Conservation (phyloP, 768 basidiomycete genomes). For the Tylopilus subfusipes region DNA sequence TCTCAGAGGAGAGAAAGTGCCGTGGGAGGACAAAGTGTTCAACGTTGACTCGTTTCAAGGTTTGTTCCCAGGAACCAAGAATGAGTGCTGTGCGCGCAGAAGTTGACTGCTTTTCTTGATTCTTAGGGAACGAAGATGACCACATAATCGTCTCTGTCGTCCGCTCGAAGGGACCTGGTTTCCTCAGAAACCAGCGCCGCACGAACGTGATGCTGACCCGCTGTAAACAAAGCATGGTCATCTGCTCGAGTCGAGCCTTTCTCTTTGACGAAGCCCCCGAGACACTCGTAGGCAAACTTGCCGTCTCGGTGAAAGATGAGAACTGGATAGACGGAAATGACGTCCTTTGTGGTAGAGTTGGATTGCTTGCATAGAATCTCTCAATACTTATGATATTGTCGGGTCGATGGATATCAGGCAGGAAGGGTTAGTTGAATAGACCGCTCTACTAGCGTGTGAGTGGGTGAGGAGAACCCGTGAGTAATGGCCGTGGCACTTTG, state of each 20-base stretch:
- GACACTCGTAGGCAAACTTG: constrained; percentile 28
- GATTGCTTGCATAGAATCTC: background rate
- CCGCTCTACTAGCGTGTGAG: no score
- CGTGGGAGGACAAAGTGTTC: constrained; percentile 65
- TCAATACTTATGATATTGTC: background rate
- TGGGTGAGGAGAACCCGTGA: no score
- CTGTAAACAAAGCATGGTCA: constrained; percentile 71
- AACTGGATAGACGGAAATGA: constrained; percentile 19
- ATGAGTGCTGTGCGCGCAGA: background rate
- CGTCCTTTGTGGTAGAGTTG: background rate
- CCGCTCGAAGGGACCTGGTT: constrained; percentile 56
- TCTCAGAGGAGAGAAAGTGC: constrained; percentile 45
- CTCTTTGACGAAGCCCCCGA: constrained; percentile 13
- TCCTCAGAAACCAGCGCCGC: constrained; percentile 57
- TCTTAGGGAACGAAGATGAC: constrained; percentile 75
- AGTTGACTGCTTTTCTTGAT: constrained; percentile 7
- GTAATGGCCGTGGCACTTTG: background rate
- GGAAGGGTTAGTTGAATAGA: background rate
- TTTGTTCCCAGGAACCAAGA: constrained; percentile 26
- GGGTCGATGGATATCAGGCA: no score
- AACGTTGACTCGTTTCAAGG: constrained; percentile 83
- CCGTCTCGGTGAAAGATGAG: background rate
- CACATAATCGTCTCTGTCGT: constrained; percentile 70
- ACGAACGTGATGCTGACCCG: constrained; percentile 86
- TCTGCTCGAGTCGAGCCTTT: constrained; percentile 48